Evolutionary conservation across 2,329 filamentous ascomycete genomes (phyloP).

Genomic region (Mycosphaerella sp.): DNA sequence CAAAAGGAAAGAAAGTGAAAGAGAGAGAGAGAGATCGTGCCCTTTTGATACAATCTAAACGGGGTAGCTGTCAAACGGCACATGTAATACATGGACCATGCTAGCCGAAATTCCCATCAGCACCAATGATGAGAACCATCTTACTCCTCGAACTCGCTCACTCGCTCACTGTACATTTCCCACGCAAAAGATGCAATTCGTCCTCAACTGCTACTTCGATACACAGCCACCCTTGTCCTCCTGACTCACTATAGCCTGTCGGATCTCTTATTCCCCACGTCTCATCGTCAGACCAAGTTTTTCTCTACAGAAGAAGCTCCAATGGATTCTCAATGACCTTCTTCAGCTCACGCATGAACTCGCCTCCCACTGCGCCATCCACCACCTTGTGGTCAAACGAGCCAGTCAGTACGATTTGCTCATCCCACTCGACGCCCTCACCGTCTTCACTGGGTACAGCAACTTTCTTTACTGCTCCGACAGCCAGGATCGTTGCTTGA

Average conservation of each 20-base stretch:
- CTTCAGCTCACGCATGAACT: slow-evolving; percentile 97
- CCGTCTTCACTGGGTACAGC: slow-evolving; percentile 82
- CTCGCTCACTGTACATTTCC: slow-evolving; percentile 23
- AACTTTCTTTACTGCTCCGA: slow-evolving; percentile 94
- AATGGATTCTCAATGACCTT: slow-evolving; percentile 96
- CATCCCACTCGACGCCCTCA: slow-evolving; percentile 75
- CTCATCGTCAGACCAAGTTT: neutral
- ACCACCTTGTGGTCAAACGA: slow-evolving; percentile 99
- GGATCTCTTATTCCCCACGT: neutral
- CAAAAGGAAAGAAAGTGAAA: neutral
- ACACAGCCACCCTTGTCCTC: neutral
- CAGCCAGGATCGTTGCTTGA: slow-evolving; percentile 88
- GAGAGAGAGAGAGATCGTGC: neutral
- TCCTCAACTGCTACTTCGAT: neutral
- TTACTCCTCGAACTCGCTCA: slow-evolving; percentile 1
- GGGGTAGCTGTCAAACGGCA: neutral
- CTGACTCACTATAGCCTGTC: slow-evolving; percentile 12
- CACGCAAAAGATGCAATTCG: slow-evolving; percentile 11
- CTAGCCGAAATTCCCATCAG: neutral
- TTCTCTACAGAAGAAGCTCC: slow-evolving; percentile 73
- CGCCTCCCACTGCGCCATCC: slow-evolving; percentile 89
- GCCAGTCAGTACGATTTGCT: slow-evolving; percentile 90
- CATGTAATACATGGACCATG: neutral
- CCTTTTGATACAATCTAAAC: neutral
- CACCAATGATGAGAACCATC: slow-evolving; percentile 1